Percentiles rank a stretch among this genome's conserved stretches.
Conservation (phyloP, 179 eudicot species). For the Beta macrorhiza region DNA sequence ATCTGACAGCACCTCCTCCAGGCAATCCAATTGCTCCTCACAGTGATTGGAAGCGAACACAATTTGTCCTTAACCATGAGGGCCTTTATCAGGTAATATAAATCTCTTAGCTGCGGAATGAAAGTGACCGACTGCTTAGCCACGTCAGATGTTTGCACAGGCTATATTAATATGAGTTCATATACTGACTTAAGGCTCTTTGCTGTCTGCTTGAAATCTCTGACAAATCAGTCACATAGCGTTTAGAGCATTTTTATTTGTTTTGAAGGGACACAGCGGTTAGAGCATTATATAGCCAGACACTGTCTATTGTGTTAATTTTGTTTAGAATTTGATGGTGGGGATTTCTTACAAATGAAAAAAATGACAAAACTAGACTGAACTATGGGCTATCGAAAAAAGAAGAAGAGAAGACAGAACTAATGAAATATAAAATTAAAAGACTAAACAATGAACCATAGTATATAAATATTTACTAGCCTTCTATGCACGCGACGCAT, state of each 20-base stretch:
- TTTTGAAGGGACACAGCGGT: neutral
- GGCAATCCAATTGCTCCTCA: constrained; percentile 77
- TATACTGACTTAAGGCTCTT: neutral
- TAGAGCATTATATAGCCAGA: neutral
- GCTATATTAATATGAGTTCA: neutral
- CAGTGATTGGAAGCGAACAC: constrained; percentile 79
- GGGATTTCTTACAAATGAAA: too few relatives aligned
- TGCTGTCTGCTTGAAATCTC: constrained; percentile 1
- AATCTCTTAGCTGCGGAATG: neutral
- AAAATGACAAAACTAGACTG: too few relatives aligned
- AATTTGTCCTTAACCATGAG: constrained; percentile 85
- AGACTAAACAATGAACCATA: too few relatives aligned
- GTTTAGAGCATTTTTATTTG: neutral
- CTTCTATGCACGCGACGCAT: too few relatives aligned
- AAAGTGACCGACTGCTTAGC: neutral
- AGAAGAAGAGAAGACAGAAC: too few relatives aligned
- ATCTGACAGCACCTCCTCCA: constrained; percentile 84
- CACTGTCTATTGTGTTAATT: neutral
- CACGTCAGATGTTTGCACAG: neutral
- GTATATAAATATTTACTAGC: too few relatives aligned
- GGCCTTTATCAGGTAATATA: constrained; percentile 73
- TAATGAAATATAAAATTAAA: too few relatives aligned
- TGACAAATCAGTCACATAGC: neutral
- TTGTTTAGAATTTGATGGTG: too few relatives aligned
- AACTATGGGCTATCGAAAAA: too few relatives aligned